Conservation (phyloP, 2,329 filamentous ascomycete species). For the Fusarium tupiense region DNA sequence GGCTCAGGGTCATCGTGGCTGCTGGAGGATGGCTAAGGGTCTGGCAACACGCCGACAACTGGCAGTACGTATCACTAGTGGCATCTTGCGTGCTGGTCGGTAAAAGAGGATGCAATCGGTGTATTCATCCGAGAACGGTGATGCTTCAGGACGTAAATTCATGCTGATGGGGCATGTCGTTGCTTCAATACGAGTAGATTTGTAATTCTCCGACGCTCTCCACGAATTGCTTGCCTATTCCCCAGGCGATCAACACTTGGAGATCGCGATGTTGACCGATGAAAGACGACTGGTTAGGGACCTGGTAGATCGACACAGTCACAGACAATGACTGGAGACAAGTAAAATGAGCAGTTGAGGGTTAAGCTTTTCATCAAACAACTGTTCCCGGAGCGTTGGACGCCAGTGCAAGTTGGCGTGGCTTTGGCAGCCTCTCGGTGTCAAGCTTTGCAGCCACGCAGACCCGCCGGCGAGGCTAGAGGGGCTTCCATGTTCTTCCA, state of each 20-base stretch:
- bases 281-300: constrained; percentile 5
- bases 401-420: constrained; percentile 27
- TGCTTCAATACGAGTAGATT: not conserved
- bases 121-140: not conserved
- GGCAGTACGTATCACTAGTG: constrained; percentile 15
- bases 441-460: constrained; percentile 20
- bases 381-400: constrained; percentile 34
- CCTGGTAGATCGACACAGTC: constrained; percentile 28
- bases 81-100: constrained; percentile 7
- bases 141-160: not conserved
- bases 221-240: constrained; percentile 10
- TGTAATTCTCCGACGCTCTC: constrained; percentile 18
- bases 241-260: constrained; percentile 6
- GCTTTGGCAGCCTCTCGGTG: constrained; percentile 24
- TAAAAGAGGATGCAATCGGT: not conserved
- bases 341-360: constrained; percentile 36
- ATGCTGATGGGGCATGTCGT: not conserved
- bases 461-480: constrained; percentile 26
- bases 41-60: constrained; percentile 17
- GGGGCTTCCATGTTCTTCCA: constrained; percentile 40
- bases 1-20: constrained; percentile 34
- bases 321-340: constrained; percentile 17
- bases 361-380: constrained; percentile 34
- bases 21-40: constrained; percentile 23
- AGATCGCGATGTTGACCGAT: constrained; percentile 32